phyloP scores from a whole-genome alignment of 768 basidiomycete genomes.

The Lactarius sanguifluus region DNA sequence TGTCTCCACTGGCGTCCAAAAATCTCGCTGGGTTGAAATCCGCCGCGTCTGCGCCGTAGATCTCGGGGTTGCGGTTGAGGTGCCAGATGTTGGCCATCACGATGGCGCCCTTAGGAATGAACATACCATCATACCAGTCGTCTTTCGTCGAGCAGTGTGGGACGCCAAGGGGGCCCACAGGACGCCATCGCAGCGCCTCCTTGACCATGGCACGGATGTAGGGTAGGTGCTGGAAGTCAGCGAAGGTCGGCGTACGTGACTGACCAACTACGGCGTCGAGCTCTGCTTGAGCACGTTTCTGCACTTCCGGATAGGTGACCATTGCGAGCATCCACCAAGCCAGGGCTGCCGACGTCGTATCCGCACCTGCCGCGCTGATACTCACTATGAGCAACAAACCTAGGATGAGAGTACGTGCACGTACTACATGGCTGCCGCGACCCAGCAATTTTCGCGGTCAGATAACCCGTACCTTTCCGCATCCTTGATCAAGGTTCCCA shows the following conservation, averaged over 20 bases:
- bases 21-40: constrained; percentile 32
- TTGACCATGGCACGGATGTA: constrained; percentile 28
- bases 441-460: constrained; percentile 4
- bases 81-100: constrained; percentile 35
- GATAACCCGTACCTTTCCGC: not conserved
- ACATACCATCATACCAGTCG: constrained; percentile 33
- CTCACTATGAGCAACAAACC: not conserved
- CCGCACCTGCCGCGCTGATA: constrained; percentile 10
- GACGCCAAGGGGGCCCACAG: constrained; percentile 15
- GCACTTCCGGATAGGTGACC: constrained; percentile 13
- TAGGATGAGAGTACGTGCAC: not conserved
- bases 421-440: constrained; percentile 9
- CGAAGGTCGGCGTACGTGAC: constrained; percentile 19
- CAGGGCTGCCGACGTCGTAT: constrained; percentile 4
- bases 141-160: constrained; percentile 31
- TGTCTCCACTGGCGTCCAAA: constrained; percentile 31
- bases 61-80: constrained; percentile 31
- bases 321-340: constrained; percentile 20
- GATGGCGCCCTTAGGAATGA: constrained; percentile 39
- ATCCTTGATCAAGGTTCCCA: not conserved
- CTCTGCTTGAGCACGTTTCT: constrained; percentile 12
- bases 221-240: constrained; percentile 17
- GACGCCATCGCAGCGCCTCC: constrained; percentile 23
- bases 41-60: constrained; percentile 32
- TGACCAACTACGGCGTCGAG: constrained; percentile 22